A percentile compares a stretch with the other conserved stretches of the same genome.
Conservation (phyloP, 2,329 filamentous ascomycete species). For the Pyricularia sp. region DNA sequence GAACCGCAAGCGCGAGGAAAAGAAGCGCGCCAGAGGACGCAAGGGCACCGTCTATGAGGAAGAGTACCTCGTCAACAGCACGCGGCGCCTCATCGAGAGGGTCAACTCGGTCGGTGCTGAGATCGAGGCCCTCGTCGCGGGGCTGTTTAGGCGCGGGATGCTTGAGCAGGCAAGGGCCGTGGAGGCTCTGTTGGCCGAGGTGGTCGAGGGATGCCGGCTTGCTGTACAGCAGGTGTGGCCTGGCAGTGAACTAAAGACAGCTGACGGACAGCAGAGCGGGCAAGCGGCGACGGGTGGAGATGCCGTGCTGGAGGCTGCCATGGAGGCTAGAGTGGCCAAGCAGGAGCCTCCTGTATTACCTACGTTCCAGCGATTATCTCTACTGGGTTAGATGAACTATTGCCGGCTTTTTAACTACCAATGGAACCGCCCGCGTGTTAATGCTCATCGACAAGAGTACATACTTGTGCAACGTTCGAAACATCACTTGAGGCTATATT, state of each 20-base stretch:
- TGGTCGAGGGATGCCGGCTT: conserved; percentile 58
- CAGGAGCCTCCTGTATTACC: conserved; percentile 38
- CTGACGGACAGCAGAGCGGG: conserved; percentile 5
- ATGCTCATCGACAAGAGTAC: neutral
- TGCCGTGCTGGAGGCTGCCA: conserved; percentile 41
- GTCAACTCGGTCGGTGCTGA: conserved; percentile 65
- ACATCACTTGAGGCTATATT: no score
- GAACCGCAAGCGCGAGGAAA: conserved; percentile 82
- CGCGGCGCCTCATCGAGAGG: conserved; percentile 73
- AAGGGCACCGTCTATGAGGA: conserved; percentile 98
- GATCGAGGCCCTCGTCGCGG: conserved; percentile 63
- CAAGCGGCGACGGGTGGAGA: conserved; percentile 16
- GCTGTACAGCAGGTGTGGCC: conserved; percentile 61
- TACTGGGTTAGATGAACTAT: conserved; percentile 29
- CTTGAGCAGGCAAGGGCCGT: conserved; percentile 75
- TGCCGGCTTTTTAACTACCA: neutral
- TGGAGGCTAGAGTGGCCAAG: conserved; percentile 32
- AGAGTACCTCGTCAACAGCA: conserved; percentile 87
- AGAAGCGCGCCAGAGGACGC: conserved; percentile 87
- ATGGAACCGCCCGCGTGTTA: neutral
- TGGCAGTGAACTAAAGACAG: conserved; percentile 18
- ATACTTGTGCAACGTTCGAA: neutral
- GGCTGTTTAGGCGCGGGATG: conserved; percentile 73
- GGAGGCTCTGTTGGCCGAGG: conserved; percentile 63
- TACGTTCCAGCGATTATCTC: conserved; percentile 35